Evolutionary conservation across 805 yeast genomes (phyloP).

Genomic region (Metschnikowia lochheadii): DNA sequence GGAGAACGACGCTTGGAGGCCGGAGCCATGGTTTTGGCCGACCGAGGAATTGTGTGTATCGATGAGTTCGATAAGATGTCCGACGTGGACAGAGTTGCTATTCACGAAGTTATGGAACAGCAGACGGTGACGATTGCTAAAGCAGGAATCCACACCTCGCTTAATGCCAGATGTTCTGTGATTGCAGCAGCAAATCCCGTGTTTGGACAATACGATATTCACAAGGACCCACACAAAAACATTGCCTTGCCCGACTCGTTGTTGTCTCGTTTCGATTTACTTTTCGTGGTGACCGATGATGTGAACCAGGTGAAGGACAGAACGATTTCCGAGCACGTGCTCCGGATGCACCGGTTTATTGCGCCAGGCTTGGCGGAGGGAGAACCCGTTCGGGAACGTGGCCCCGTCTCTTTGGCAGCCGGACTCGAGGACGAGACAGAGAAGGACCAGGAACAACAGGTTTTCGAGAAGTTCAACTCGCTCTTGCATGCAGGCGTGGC

Average conservation of each 20-base stretch:
- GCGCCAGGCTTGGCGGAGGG: conserved; percentile 91
- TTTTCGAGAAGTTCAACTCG: conserved; percentile 83
- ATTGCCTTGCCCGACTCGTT: conserved; percentile 96
- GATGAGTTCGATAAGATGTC: conserved; percentile 99
- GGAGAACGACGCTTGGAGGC: conserved; percentile 97
- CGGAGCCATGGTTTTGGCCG: conserved; percentile 99
- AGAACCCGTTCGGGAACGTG: conserved; percentile 82
- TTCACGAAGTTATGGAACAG: conserved; percentile 99
- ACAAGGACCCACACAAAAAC: conserved; percentile 93
- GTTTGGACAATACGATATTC: conserved; percentile 93
- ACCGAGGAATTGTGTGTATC: conserved; percentile 94
- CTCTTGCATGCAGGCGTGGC: conserved; percentile 75
- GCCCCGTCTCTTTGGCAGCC: conserved; percentile 69
- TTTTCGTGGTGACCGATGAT: conserved; percentile 95
- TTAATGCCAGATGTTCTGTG: conserved; percentile 94
- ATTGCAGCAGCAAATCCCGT: conserved; percentile 98
- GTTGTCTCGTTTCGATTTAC: conserved; percentile 91
- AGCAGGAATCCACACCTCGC: conserved; percentile 95
- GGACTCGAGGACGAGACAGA: conserved; percentile 59
- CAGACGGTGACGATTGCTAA: conserved; percentile 97
- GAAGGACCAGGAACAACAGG: conserved; percentile 49
- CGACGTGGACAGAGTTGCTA: conserved; percentile 94
- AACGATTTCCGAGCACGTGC: conserved; percentile 86
- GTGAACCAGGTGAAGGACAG: conserved; percentile 82
- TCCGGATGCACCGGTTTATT: conserved; percentile 85